Conservation (phyloP, 371 early-diverging fungal genomes). For the Actinomucor elegans region DNA sequence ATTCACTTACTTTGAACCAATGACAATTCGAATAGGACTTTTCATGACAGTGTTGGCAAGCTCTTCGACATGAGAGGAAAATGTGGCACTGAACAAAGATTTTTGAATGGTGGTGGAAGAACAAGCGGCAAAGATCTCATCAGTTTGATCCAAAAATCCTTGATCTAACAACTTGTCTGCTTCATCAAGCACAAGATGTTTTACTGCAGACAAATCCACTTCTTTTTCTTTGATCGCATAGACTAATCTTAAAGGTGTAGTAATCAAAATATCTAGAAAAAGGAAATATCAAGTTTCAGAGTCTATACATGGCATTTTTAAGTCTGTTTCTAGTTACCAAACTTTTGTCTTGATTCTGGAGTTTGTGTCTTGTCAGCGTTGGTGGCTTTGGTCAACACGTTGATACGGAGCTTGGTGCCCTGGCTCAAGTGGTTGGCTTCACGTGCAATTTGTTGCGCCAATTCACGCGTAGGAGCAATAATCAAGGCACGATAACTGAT, state of each 20-base stretch:
- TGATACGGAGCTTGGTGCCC: constrained; percentile 73
- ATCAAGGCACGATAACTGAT: constrained; percentile 86
- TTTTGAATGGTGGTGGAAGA: constrained; percentile 73
- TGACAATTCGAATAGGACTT: constrained; percentile 84
- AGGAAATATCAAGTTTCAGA: not conserved
- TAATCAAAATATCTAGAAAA: constrained; percentile 78
- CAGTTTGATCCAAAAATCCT: constrained; percentile 90
- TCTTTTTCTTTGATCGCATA: constrained; percentile 81
- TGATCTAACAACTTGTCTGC: constrained; percentile 91
- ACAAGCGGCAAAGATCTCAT: constrained; percentile 89
- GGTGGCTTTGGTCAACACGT: constrained; percentile 79
- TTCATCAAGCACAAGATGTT: constrained; percentile 87
- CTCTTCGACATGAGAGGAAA: constrained; percentile 88
- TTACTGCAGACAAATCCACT: constrained; percentile 74
- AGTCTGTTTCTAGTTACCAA: constrained; percentile 58
- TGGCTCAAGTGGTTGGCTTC: constrained; percentile 70
- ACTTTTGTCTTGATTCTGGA: constrained; percentile 71
- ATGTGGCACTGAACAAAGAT: constrained; percentile 93
- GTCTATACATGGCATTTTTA: too few relatives aligned
- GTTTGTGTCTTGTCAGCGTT: constrained; percentile 65
- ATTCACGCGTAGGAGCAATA: constrained; percentile 98
- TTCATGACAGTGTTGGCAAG: constrained; percentile 89
- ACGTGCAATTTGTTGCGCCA: constrained; percentile 91
- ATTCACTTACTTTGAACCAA: constrained; percentile 76
- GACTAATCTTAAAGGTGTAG: constrained; percentile 90